Conservation (phyloP, 176 grass and related monocot species). For the Aegilops longissima region DNA sequence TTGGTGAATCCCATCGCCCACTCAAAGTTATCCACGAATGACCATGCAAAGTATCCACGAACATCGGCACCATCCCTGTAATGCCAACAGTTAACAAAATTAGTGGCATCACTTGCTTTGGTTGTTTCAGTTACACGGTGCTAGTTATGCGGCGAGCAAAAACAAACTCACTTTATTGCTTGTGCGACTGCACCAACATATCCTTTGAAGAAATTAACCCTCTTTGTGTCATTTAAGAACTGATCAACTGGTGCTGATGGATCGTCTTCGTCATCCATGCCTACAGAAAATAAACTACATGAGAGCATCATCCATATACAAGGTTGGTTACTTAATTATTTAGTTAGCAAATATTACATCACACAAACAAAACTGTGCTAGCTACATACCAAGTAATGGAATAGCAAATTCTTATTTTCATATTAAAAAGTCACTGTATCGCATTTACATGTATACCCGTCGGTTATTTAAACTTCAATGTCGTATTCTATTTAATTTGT, state of each 20-base stretch:
- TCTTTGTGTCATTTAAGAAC: constrained; percentile 69
- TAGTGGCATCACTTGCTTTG: constrained; percentile 12
- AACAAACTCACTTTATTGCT: constrained; percentile 68
- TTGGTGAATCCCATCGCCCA: constrained; percentile 98
- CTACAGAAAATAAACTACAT: constrained; percentile 36
- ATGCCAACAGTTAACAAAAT: constrained; percentile 14
- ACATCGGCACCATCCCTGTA: constrained; percentile 77
- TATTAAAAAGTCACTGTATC: background rate
- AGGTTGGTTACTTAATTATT: background rate
- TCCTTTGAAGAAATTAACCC: constrained; percentile 82
- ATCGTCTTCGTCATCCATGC: constrained; percentile 96
- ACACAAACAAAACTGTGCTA: background rate
- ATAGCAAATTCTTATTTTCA: background rate
- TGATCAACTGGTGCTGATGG: constrained; percentile 57
- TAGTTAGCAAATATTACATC: background rate
- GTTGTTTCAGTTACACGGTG: background rate
- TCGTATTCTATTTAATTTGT: background rate
- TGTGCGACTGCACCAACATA: constrained; percentile 62
- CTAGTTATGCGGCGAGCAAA: background rate
- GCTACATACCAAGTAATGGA: background rate
- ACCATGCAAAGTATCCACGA: constrained; percentile 93
- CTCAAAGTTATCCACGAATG: constrained; percentile 92
- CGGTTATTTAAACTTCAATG: background rate
- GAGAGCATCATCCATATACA: constrained; percentile 19
- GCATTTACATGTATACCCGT: background rate